These are phyloP conservation scores for Castanea crenata DNA, from an alignment of 306 rosid species.

Conservation along the genomic window DNA sequence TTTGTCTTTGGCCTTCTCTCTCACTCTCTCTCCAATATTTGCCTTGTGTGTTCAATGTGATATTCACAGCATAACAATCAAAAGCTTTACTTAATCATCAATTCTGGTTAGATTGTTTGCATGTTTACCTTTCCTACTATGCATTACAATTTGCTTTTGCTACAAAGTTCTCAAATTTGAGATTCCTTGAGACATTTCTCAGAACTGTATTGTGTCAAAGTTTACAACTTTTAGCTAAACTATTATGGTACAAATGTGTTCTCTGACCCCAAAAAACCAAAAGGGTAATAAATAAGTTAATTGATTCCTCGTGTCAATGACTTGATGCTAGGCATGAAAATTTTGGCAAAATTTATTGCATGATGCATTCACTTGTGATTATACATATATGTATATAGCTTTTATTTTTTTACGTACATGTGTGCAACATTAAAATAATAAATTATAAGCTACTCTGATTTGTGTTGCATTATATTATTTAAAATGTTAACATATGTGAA, in stretches of 20 bases:
- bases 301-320: not conserved
- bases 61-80: not conserved
- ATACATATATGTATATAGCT: no score
- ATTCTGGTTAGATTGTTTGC: not conserved
- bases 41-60: not conserved
- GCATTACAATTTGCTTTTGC: not conserved
- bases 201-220: not conserved
- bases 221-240: not conserved
- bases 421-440: no score
- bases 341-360: no score
- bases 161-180: not conserved
- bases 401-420: no score
- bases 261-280: not conserved
- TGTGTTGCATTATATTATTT: no score
- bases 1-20: not conserved
- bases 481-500: not conserved
- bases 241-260: not conserved
- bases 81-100: not conserved
- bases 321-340: not conserved
- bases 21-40: not conserved
- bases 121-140: not conserved
- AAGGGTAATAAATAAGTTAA: not conserved
- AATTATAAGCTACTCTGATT: no score
- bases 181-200: not conserved
- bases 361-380: no score